Percentiles rank a stretch among this genome's conserved stretches.
phyloP scores from a whole-genome alignment of 1,139 yeast species.

The Geotrichum reessii region DNA sequence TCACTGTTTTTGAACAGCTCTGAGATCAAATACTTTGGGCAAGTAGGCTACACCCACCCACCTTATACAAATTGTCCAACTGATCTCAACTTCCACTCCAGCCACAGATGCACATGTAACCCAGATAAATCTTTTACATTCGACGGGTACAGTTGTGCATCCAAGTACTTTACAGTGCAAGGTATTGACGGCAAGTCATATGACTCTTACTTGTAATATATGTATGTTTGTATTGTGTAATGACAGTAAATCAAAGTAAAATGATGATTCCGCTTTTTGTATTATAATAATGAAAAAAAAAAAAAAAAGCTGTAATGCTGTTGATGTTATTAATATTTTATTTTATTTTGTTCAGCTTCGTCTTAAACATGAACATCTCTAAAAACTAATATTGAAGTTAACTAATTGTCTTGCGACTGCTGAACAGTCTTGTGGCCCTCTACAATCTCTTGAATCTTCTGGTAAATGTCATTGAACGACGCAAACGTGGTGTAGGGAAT shows the following conservation, averaged over 20 bases:
- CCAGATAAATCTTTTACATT: conserved; percentile 69
- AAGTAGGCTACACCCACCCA: conserved; percentile 76
- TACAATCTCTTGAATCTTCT: conserved; percentile 46
- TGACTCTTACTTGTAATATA: background rate
- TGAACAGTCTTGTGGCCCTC: conserved; percentile 42
- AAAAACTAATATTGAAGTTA: too few relatives aligned
- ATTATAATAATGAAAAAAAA: background rate
- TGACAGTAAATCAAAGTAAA: background rate
- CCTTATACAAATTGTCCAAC: conserved; percentile 41
- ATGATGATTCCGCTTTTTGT: background rate
- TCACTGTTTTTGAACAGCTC: conserved; percentile 61
- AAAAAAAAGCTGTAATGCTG: too few relatives aligned
- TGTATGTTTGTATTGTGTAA: background rate
- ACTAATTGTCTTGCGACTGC: conserved; percentile 18
- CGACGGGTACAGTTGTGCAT: conserved; percentile 69
- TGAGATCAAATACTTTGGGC: conserved; percentile 71
- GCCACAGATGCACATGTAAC: conserved; percentile 63
- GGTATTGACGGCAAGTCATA: conserved; percentile 25
- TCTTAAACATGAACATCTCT: too few relatives aligned
- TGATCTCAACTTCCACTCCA: conserved; percentile 28
- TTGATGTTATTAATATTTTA: too few relatives aligned
- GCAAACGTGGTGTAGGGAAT: conserved; percentile 84
- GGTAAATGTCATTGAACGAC: conserved; percentile 65
- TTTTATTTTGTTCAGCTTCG: too few relatives aligned
- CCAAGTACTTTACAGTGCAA: conserved; percentile 54